A percentile compares a stretch with the other conserved stretches of the same genome.
Conservation (phyloP, 2,329 filamentous ascomycete genomes). For the Rhinocladiella similis region DNA sequence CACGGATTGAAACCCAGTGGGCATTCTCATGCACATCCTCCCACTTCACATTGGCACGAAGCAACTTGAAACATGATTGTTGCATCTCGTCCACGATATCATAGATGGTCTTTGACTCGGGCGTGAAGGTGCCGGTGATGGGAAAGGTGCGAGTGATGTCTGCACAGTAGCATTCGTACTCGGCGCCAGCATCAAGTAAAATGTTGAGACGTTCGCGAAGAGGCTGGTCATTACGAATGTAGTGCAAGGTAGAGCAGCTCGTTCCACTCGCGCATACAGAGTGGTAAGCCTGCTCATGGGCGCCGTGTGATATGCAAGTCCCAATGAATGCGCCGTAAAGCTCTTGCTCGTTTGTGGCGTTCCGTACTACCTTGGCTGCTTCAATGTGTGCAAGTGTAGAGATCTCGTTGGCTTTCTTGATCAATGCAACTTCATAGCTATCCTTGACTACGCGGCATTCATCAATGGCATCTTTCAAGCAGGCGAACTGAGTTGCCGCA, state of each 20-base stretch:
- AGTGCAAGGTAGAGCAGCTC: conserved; percentile 87
- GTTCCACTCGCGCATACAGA: conserved; percentile 82
- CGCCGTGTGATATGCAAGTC: conserved; percentile 70
- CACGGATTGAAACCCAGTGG: conserved; percentile 69
- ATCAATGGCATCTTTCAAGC: conserved; percentile 72
- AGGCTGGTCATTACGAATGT: conserved; percentile 73
- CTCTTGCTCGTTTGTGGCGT: conserved; percentile 74
- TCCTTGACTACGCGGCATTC: conserved; percentile 79
- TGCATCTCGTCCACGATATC: conserved; percentile 81
- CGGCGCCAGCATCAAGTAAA: conserved; percentile 83
- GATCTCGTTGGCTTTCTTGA: conserved; percentile 78
- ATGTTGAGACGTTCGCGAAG: conserved; percentile 71
- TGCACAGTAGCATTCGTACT: conserved; percentile 81
- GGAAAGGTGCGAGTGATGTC: conserved; percentile 91
- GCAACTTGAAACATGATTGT: conserved; percentile 65
- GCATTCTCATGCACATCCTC: conserved; percentile 72
- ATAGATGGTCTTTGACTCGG: conserved; percentile 72
- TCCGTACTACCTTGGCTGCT: conserved; percentile 65
- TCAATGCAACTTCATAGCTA: conserved; percentile 78
- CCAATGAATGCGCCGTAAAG: conserved; percentile 76
- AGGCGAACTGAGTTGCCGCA: conserved; percentile 59
- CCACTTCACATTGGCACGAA: conserved; percentile 70
- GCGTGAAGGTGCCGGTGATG: conserved; percentile 67
- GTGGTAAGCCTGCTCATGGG: conserved; percentile 78
- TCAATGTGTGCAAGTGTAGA: conserved; percentile 74